Evolutionary conservation across 257 asterid species (phyloP).

Genomic region (Penstemon davidsonii): DNA sequence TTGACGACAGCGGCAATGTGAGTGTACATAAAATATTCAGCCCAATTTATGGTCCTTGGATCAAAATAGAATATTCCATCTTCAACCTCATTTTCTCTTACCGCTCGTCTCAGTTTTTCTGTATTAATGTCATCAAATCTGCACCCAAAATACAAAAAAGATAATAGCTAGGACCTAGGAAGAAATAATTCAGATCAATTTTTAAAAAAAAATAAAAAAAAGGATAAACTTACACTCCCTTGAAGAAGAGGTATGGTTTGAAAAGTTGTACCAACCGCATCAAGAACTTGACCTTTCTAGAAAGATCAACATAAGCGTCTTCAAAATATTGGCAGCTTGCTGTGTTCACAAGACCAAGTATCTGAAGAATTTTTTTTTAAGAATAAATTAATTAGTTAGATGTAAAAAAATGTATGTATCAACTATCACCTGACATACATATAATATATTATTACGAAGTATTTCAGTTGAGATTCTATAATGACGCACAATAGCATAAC

Average conservation of each 20-base stretch:
- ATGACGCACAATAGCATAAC: no score
- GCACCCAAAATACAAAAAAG: no score
- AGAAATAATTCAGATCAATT: no score
- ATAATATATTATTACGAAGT: no score
- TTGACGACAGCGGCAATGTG: no score
- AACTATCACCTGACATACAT: no score
- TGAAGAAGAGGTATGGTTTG: slow-evolving; percentile 52
- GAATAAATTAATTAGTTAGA: neutral
- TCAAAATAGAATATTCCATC: no score
- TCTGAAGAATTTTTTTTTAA: slow-evolving; percentile 20
- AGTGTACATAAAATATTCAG: no score
- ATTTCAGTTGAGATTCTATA: no score
- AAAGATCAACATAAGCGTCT: slow-evolving; percentile 27
- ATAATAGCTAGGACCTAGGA: no score
- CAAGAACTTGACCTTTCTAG: slow-evolving; percentile 40
- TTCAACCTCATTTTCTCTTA: neutral
- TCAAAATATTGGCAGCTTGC: slow-evolving; percentile 42
- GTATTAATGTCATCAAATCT: slow-evolving; percentile 18
- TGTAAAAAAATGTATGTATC: neutral
- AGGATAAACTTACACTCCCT: slow-evolving; percentile 53
- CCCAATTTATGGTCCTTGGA: no score
- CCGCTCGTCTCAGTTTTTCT: slow-evolving; percentile 29
- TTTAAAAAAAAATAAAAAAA: neutral
- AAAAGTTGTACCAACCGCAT: slow-evolving; percentile 48
- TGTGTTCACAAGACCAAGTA: slow-evolving; percentile 39